A percentile compares a stretch with the other conserved stretches of the same genome.
Conservation (phyloP, 179 eudicot species). For the Heliamphora pulchella region DNA sequence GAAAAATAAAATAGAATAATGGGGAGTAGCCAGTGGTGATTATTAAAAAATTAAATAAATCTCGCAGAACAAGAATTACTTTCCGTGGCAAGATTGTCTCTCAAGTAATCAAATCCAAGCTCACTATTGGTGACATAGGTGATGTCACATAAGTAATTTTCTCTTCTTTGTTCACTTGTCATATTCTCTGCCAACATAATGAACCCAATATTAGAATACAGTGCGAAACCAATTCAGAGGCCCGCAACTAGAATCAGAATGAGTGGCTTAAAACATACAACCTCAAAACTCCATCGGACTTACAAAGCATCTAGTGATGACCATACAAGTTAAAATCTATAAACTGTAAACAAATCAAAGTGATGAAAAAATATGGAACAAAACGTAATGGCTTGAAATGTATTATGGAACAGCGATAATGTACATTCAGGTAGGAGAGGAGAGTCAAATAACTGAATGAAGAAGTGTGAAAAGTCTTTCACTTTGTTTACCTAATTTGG, state of each 20-base stretch:
- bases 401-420: neutral
- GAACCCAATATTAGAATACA: neutral
- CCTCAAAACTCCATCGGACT: neutral
- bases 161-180: slow-evolving; percentile 94
- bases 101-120: slow-evolving; percentile 96
- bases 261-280: neutral
- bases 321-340: neutral
- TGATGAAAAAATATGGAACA: neutral
- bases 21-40: neutral
- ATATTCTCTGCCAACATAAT: slow-evolving; percentile 71
- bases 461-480: neutral
- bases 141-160: slow-evolving; percentile 88
- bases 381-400: neutral
- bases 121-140: slow-evolving; percentile 97
- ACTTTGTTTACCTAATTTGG: no score
- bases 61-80: slow-evolving; percentile 36
- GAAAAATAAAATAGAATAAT: slow-evolving; percentile 4
- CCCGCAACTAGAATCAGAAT: slow-evolving; percentile 5
- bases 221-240: neutral
- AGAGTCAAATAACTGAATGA: neutral
- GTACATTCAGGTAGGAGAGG: neutral
- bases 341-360: neutral
- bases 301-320: neutral
- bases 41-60: neutral
- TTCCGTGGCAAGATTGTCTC: slow-evolving; percentile 99